These are phyloP conservation scores for Hyphopichia burtonii DNA, from an alignment of 1,139 yeast species.

Conservation along the genomic window DNA sequence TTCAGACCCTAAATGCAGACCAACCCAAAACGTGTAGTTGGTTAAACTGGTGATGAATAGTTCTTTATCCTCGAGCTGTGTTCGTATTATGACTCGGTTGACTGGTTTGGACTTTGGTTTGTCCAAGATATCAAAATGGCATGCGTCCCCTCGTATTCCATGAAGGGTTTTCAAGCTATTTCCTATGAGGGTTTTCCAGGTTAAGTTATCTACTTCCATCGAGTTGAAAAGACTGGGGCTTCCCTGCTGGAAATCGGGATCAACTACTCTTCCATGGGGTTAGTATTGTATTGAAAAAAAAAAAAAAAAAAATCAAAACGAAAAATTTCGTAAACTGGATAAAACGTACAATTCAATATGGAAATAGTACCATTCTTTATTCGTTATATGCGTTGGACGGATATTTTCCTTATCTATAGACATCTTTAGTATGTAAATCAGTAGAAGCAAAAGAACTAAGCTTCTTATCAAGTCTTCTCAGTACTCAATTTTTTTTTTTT, in stretches of 20 bases:
- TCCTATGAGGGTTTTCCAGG: slow-evolving; percentile 32
- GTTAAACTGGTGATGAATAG: slow-evolving; percentile 29
- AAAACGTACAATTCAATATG: slow-evolving; percentile 6
- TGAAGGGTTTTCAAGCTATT: slow-evolving; percentile 28
- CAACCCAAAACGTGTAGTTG: slow-evolving; percentile 29
- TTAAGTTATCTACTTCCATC: slow-evolving; percentile 20
- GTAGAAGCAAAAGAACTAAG: too few relatives aligned
- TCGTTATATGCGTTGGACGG: background rate
- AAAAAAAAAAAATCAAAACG: background rate
- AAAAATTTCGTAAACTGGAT: background rate
- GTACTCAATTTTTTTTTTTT: too few relatives aligned
- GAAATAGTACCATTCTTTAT: slow-evolving; percentile 8
- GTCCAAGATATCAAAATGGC: slow-evolving; percentile 28
- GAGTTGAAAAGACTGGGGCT: background rate
- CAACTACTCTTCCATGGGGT: slow-evolving; percentile 13
- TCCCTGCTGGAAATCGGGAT: slow-evolving; percentile 10
- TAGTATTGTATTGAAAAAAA: slow-evolving; percentile 2
- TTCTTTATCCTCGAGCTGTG: slow-evolving; percentile 26
- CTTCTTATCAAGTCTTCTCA: too few relatives aligned
- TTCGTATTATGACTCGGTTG: slow-evolving; percentile 19
- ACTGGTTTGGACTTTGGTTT: slow-evolving; percentile 8
- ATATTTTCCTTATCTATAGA: background rate
- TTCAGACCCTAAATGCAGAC: slow-evolving; percentile 22
- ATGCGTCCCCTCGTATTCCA: slow-evolving; percentile 38
- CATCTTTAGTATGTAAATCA: too few relatives aligned